Evolutionary conservation across 2,329 filamentous ascomycete genomes (phyloP).

Genomic region (Achaetomium macrosporum): DNA sequence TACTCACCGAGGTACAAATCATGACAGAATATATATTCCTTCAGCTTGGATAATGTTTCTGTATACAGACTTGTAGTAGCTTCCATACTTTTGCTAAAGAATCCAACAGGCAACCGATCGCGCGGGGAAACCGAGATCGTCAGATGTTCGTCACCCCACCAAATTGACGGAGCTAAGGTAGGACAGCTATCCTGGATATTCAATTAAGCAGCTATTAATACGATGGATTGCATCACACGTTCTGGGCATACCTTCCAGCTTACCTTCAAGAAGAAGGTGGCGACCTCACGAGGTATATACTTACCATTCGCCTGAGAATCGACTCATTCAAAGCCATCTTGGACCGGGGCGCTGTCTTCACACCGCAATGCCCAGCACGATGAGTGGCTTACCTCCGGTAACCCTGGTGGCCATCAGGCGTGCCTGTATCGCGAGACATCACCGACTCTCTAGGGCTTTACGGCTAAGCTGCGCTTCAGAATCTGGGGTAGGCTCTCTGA

Average conservation of each 20-base stretch:
- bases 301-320: no score
- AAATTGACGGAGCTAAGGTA: background rate
- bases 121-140: constrained; percentile 15
- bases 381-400: constrained; percentile 3
- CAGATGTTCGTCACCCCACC: constrained; percentile 17
- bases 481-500: background rate
- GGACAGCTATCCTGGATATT: background rate
- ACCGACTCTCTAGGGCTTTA: background rate
- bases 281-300: no score
- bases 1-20: no score
- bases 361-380: background rate
- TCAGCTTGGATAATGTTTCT: no score
- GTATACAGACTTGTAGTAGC: no score
- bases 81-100: no score
- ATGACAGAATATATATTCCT: no score
- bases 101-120: background rate
- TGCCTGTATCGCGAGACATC: background rate
- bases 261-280: no score
- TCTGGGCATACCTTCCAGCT: no score
- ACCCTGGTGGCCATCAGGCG: constrained; percentile 1
- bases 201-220: background rate
- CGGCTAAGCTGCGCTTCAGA: background rate
- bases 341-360: background rate
- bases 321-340: background rate
- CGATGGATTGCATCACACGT: constrained; percentile 9